Evolutionary conservation across 495 filamentous ascomycete genomes (phyloP).

Genomic region (Penicillium verhagenii): DNA sequence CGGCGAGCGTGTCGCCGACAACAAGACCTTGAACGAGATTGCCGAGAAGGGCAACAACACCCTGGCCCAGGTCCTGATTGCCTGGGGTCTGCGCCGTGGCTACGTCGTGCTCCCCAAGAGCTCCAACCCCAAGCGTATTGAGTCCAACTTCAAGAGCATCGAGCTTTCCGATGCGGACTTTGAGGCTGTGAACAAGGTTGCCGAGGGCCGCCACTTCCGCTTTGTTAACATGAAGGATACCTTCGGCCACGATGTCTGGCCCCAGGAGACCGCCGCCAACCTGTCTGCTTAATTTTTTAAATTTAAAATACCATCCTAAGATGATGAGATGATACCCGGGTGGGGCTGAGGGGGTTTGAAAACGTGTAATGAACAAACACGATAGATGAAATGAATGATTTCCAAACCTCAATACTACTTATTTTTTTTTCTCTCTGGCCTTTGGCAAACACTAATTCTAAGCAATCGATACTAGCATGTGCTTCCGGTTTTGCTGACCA

Average conservation of each 20-base stretch:
- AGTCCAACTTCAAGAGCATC: conserved; percentile 65
- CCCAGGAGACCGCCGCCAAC: conserved; percentile 44
- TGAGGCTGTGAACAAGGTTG: conserved; percentile 58
- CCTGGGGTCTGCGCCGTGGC: conserved; percentile 69
- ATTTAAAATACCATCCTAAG: conserved; percentile 4
- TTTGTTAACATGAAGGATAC: conserved; percentile 83
- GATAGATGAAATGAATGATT: conserved; percentile 26
- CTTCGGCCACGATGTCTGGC: conserved; percentile 55
- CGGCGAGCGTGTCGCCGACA: conserved; percentile 59
- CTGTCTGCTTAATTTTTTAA: conserved; percentile 31
- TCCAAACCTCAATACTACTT: conserved; percentile 2
- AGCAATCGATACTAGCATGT: background rate
- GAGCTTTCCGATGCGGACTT: conserved; percentile 54
- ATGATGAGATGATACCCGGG: conserved; percentile 19
- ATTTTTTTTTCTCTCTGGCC: too few species aligned
- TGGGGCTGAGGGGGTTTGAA: conserved; percentile 5
- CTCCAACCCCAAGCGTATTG: conserved; percentile 61
- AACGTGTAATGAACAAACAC: conserved; percentile 20
- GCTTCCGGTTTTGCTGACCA: background rate
- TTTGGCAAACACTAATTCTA: too few species aligned
- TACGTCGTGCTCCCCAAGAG: conserved; percentile 73
- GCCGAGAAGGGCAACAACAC: conserved; percentile 63
- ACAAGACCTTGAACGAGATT: conserved; percentile 59
- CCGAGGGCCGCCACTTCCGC: conserved; percentile 58
- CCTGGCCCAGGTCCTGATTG: conserved; percentile 64